A percentile compares a stretch with the other conserved stretches of the same genome.
phyloP scores from a whole-genome alignment of 768 basidiomycete species.

The Solioccasus polychromus region DNA sequence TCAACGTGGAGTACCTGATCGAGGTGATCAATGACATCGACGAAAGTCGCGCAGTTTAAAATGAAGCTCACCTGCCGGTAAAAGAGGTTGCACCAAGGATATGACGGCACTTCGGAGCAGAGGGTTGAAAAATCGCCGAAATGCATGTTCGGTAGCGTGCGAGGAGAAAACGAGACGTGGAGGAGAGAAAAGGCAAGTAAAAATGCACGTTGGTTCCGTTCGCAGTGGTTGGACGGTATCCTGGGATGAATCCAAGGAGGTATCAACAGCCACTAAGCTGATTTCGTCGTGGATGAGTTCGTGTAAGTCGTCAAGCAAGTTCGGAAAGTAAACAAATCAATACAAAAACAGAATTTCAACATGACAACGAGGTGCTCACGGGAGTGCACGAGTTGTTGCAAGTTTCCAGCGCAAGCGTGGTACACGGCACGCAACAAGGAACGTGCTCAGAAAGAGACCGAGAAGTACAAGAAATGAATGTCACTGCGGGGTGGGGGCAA shows the following conservation, averaged over 20 bases:
- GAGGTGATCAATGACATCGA: slow-evolving; percentile 23
- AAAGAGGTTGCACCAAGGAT: slow-evolving; percentile 94
- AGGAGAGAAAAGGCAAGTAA: not conserved
- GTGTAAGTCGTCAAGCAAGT: slow-evolving; percentile 28
- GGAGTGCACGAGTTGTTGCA: not conserved
- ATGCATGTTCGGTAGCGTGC: slow-evolving; percentile 37
- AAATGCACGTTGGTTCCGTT: slow-evolving; percentile 7
- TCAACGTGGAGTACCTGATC: slow-evolving; percentile 40
- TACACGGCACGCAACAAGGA: not conserved
- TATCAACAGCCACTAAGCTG: slow-evolving; percentile 18
- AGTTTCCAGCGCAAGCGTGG: not conserved
- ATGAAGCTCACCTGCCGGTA: slow-evolving; percentile 68
- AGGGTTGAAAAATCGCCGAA: slow-evolving; percentile 75
- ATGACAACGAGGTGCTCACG: slow-evolving; percentile 23
- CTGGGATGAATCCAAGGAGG: slow-evolving; percentile 11
- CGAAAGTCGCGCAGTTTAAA: slow-evolving; percentile 4
- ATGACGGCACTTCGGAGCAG: slow-evolving; percentile 69
- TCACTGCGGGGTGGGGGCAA: not conserved
- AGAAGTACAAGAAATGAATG: not conserved
- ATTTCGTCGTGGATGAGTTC: slow-evolving; percentile 20
- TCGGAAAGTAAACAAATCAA: slow-evolving; percentile 32
- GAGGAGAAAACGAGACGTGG: not conserved
- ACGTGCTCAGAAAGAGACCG: not conserved
- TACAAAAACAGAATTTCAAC: slow-evolving; percentile 25
- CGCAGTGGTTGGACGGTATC: slow-evolving; percentile 10